phyloP scores from a whole-genome alignment of 129 eudicot genomes.

The Heracleum sosnowskyi region DNA sequence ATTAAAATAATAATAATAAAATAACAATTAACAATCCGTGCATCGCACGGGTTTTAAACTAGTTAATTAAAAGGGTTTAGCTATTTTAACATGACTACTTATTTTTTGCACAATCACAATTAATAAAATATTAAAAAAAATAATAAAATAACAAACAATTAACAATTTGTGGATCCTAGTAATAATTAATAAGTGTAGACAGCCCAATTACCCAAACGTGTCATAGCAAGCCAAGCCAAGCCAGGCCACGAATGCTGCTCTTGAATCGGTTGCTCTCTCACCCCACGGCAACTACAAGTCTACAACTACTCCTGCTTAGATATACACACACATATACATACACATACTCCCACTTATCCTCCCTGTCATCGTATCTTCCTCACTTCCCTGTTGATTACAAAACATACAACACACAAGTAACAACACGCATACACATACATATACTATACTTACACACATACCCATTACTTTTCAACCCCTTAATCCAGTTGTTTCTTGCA shows the following conservation, averaged over 20 bases:
- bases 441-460: neutral
- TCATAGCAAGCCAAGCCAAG: neutral
- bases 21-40: no score
- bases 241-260: neutral
- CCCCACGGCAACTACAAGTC: slow-evolving; percentile 11
- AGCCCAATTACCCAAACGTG: neutral
- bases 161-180: no score
- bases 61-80: no score
- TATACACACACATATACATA: neutral
- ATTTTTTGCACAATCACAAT: no score
- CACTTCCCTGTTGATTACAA: neutral
- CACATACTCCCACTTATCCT: neutral
- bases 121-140: no score
- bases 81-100: no score
- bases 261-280: neutral
- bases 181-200: neutral
- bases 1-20: no score
- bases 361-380: neutral
- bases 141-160: no score
- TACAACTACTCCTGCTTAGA: neutral
- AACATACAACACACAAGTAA: neutral
- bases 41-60: no score
- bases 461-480: neutral
- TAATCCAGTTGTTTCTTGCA: neutral
- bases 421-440: neutral